Percentiles rank a stretch among this genome's conserved stretches.
These are phyloP conservation scores for Stephanodiscus minutulus DNA, from an alignment of 108 stramenopile genomes.

Conservation along the genomic window DNA sequence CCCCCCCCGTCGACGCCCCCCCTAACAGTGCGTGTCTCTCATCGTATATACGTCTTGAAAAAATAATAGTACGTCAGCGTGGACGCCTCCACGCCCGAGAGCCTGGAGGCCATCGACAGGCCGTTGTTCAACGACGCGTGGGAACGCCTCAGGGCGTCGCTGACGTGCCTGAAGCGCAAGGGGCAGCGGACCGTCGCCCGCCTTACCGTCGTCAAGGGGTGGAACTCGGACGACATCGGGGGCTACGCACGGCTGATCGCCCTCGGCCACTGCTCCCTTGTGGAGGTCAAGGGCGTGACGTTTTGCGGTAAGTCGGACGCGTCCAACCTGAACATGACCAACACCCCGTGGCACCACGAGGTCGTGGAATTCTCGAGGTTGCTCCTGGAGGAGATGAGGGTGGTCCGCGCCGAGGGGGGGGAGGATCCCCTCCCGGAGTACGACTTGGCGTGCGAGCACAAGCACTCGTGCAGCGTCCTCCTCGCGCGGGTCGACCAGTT, in stretches of 20 bases:
- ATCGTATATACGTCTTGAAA: constrained; percentile 3
- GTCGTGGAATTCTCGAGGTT: constrained; percentile 71
- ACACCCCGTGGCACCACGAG: constrained; percentile 97
- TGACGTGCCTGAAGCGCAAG: constrained; percentile 77
- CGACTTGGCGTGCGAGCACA: constrained; percentile 93
- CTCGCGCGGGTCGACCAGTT: constrained; percentile 91
- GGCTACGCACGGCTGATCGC: constrained; percentile 92
- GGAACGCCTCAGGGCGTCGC: constrained; percentile 85
- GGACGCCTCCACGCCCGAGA: constrained; percentile 93
- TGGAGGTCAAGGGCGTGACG: constrained; percentile 97
- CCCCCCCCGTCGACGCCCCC: background rate
- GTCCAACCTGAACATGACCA: constrained; percentile 94
- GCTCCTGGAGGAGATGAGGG: constrained; percentile 66
- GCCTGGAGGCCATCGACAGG: constrained; percentile 89
- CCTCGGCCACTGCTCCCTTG: constrained; percentile 85
- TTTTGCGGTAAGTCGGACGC: constrained; percentile 97
- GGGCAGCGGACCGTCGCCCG: constrained; percentile 95
- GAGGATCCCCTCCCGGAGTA: constrained; percentile 73
- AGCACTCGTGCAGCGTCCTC: constrained; percentile 93
- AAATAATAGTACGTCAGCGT: constrained; percentile 75
- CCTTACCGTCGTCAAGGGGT: constrained; percentile 95
- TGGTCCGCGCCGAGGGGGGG: constrained; percentile 59
- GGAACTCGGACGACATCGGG: constrained; percentile 91
- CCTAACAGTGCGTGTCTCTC: background rate
- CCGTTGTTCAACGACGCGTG: constrained; percentile 95